These are phyloP conservation scores for Amaranthus hypochondriacus DNA, from an alignment of 148 eudicot species.

Conservation along the genomic window DNA sequence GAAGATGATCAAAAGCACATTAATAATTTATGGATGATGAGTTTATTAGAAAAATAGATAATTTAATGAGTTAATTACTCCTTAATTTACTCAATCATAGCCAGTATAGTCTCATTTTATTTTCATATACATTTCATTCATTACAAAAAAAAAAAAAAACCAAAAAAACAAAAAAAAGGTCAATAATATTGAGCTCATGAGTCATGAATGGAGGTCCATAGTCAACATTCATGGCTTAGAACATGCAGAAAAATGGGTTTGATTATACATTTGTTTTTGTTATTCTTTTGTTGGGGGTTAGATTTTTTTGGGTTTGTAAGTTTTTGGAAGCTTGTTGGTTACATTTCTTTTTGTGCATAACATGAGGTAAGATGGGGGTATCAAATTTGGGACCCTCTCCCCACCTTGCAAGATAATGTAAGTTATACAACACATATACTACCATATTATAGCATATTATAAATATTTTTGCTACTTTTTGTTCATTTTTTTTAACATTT, in stretches of 20 bases:
- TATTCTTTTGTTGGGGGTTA: not conserved
- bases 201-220: not conserved
- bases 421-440: not conserved
- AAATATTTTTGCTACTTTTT: not conserved
- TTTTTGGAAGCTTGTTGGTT: slow-evolving; percentile 13
- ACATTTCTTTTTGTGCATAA: slow-evolving; percentile 8
- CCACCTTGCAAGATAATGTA: slow-evolving; percentile 10
- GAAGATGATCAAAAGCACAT: not conserved
- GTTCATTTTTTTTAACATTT: not conserved
- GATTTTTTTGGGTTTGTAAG: not conserved
- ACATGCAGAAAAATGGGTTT: not conserved
- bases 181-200: slow-evolving; percentile 5
- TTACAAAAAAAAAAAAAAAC: too few relatives aligned
- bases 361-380: slow-evolving; percentile 8
- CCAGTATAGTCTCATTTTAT: not conserved
- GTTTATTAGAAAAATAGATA: slow-evolving; percentile 18
- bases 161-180: not conserved
- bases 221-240: not conserved
- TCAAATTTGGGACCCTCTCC: slow-evolving; percentile 7
- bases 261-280: not conserved
- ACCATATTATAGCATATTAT: not conserved
- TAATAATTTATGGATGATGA: slow-evolving; percentile 19
- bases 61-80: not conserved
- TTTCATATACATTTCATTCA: slow-evolving; percentile 7
- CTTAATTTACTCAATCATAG: not conserved